Base-by-base conservation (phyloP, 1,284 basidiomycete genomes). In the Heterobasidion occidentale region DNA sequence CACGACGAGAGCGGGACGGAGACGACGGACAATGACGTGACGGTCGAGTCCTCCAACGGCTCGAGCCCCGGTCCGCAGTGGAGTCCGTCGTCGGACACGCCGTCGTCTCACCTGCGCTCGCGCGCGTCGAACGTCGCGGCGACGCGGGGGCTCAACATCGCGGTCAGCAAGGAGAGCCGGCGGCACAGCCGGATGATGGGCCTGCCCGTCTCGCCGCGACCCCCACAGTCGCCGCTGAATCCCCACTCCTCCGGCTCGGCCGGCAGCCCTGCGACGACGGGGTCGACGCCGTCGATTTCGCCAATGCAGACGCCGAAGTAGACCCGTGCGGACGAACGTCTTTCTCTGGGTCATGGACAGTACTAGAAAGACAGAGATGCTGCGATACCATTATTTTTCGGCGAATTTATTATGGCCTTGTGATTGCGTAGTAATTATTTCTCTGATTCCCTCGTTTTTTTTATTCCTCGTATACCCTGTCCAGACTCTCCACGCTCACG, bases 1-100 rank as follows among this genome's bases (percentile, higher is more conserved):
- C 78, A 83, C 53, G 86, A 88, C 54, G 86, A 87, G 60, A 89
- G 85, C 64, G 84, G 81, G 20, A 79, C 80, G 45, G 88, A 89
- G 82, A 36, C 82, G 17, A 79, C 80, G 45, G 86, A 87, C 60
- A 78, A 77, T 47, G 64, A 59, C 5, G 15, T 44, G 36, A 35
- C 74, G 46, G 78, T 79, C 55, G 83, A 83, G 36, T 67, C 64
- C 36, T 45, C 51, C 46, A 53, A 45, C 36, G n/a, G 52, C 52
- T 52, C 55, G 27, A 57, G 53, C 34, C 52, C 54, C 36, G 34
- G 15, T 46, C 12, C 55, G 45, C 48, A 50, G 14, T 9, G 33
- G 9, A 27, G n/a, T 27, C 52, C 51, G 20, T 49, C 52, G 14
- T 46, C 36, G 35, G 58, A 58, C 11, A 44, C 55, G 3, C n/a